phyloP scores from a whole-genome alignment of 306 rosid species.

The Cicer pinnatifidum region DNA sequence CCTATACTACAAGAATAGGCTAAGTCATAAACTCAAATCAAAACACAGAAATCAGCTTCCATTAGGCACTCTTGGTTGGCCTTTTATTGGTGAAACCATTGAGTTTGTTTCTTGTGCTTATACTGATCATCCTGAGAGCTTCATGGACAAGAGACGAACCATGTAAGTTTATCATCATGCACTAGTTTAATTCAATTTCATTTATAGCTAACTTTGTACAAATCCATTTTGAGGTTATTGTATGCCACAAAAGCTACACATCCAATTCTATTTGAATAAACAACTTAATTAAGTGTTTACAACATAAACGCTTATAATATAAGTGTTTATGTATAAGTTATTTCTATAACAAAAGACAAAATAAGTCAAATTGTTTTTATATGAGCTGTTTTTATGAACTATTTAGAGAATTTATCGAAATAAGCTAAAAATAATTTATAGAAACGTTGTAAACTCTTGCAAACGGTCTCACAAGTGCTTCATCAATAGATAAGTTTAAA shows the following conservation, averaged over 20 bases:
- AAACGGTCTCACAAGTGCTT: too few relatives aligned
- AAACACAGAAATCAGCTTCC: constrained; percentile 62
- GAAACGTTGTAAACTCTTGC: too few relatives aligned
- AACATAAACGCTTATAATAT: too few relatives aligned
- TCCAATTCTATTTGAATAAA: too few relatives aligned
- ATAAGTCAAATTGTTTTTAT: too few relatives aligned
- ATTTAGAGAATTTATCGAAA: too few relatives aligned
- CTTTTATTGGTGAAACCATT: constrained; percentile 87
- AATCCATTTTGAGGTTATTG: not conserved
- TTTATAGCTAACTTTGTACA: not conserved
- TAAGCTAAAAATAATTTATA: too few relatives aligned
- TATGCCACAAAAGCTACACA: not conserved
- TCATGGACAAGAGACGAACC: constrained; percentile 75
- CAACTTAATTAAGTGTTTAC: too few relatives aligned
- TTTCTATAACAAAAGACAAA: too few relatives aligned
- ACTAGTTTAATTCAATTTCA: constrained; percentile 7
- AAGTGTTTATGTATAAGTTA: too few relatives aligned
- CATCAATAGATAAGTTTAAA: too few relatives aligned
- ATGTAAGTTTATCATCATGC: constrained; percentile 56
- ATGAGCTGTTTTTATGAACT: too few relatives aligned
- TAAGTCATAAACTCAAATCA: constrained; percentile 51
- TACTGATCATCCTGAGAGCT: constrained; percentile 88
- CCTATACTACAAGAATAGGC: constrained; percentile 56
- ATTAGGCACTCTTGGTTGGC: constrained; percentile 87
- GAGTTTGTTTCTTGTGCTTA: constrained; percentile 83